These are phyloP conservation scores for Naematelia encephala DNA, from an alignment of 768 basidiomycete species.

Conservation along the genomic window DNA sequence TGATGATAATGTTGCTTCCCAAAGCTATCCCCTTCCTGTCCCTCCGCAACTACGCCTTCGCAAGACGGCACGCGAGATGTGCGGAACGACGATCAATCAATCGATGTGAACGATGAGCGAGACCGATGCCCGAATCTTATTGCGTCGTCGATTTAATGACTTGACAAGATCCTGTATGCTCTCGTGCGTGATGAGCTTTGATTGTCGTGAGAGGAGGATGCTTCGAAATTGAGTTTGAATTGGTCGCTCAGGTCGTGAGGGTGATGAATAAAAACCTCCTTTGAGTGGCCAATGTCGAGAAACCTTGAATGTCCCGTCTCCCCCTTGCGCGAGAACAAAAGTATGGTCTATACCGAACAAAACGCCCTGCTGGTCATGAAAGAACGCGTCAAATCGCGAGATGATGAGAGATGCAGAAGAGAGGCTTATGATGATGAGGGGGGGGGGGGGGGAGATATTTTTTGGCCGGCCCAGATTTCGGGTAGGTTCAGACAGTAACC, in stretches of 20 bases:
- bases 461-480: too few species aligned
- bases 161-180: not conserved
- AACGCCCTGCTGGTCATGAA: too few species aligned
- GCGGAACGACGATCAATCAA: not conserved
- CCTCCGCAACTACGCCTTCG: not conserved
- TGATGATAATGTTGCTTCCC: not conserved
- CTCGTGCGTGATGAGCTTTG: not conserved
- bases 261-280: not conserved
- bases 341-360: too few species aligned
- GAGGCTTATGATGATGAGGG: too few species aligned
- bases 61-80: too few species aligned
- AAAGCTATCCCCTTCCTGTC: not conserved
- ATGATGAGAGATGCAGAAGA: too few species aligned
- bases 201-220: not conserved
- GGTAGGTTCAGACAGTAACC: too few species aligned
- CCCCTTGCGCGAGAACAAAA: not conserved
- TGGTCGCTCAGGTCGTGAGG: too few species aligned
- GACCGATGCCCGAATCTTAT: too few species aligned
- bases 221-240: not conserved
- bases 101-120: slow-evolving; percentile 2
- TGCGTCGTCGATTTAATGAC: too few species aligned
- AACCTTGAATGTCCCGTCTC: not conserved
- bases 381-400: too few species aligned
- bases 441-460: too few species aligned
- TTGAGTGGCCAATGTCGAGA: not conserved